These are phyloP conservation scores for Candida tallmaniae DNA, from an alignment of 805 yeast genomes.

Conservation along the genomic window DNA sequence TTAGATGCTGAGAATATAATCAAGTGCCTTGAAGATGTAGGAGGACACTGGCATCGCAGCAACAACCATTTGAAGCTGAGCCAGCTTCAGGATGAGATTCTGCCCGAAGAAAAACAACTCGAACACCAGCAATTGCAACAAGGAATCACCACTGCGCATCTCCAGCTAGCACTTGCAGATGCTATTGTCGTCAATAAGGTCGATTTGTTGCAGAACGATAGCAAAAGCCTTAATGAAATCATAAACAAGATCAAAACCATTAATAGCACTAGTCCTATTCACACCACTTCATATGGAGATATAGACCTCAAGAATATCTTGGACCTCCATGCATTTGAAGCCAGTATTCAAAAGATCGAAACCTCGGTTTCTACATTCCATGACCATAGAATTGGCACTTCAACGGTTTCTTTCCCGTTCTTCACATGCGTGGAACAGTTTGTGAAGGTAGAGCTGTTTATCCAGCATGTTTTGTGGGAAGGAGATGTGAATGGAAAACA, in stretches of 20 bases:
- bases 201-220: constrained; percentile 39
- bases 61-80: constrained; percentile 22
- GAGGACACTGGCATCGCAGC: constrained; percentile 63
- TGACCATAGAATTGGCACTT: constrained; percentile 36
- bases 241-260: constrained; percentile 44
- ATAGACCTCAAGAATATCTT: constrained; percentile 62
- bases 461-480: constrained; percentile 80
- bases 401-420: constrained; percentile 41
- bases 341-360: constrained; percentile 17
- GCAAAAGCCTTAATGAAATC: constrained; percentile 22
- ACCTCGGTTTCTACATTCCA: constrained; percentile 25
- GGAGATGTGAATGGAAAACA: constrained; percentile 33
- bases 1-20: constrained; percentile 69
- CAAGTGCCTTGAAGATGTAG: constrained; percentile 63
- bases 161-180: constrained; percentile 90
- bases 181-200: constrained; percentile 72
- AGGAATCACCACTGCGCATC: constrained; percentile 74
- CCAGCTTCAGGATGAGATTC: constrained; percentile 16
- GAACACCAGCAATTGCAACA: constrained; percentile 27
- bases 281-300: constrained; percentile 70
- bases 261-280: constrained; percentile 64
- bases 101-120: constrained; percentile 23
- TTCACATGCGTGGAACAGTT: constrained; percentile 34
- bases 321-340: constrained; percentile 75
- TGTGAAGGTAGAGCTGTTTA: constrained; percentile 49